These are phyloP conservation scores for Globisporangium paroecandrum DNA, from an alignment of 352 stramenopile species.

Conservation along the genomic window DNA sequence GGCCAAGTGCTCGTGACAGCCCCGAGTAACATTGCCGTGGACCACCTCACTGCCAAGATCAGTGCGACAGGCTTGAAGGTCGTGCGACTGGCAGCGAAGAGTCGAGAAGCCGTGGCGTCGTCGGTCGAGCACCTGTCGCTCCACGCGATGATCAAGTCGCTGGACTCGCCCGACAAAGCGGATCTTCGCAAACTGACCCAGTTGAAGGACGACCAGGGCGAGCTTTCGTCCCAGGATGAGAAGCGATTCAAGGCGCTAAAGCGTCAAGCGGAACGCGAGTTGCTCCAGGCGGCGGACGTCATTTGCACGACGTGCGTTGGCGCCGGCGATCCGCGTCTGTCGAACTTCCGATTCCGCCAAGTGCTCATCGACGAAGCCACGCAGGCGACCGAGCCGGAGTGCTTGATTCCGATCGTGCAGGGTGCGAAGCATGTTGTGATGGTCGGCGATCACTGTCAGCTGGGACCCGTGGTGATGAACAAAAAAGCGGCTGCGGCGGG, in stretches of 20 bases:
- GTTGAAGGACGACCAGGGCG: slow-evolving; percentile 95
- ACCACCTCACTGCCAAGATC: slow-evolving; percentile 97
- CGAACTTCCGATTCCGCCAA: slow-evolving; percentile 98
- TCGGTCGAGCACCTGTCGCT: slow-evolving; percentile 97
- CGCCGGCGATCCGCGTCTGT: slow-evolving; percentile 95
- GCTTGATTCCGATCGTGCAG: slow-evolving; percentile 98
- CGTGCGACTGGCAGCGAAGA: slow-evolving; percentile 97
- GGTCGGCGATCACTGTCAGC: slow-evolving; percentile 98
- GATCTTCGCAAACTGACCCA: slow-evolving; percentile 91
- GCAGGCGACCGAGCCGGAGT: slow-evolving; percentile 98
- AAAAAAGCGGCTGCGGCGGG: slow-evolving; percentile 97
- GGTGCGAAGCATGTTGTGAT: slow-evolving; percentile 99
- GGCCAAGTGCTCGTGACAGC: slow-evolving; percentile 98
- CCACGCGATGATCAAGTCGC: slow-evolving; percentile 95
- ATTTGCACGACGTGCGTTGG: slow-evolving; percentile 99
- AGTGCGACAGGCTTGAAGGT: slow-evolving; percentile 96
- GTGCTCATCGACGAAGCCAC: slow-evolving; percentile 99
- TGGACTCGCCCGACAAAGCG: slow-evolving; percentile 87
- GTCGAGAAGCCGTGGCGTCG: slow-evolving; percentile 91
- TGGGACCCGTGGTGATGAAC: slow-evolving; percentile 98
- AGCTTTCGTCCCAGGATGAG: slow-evolving; percentile 93
- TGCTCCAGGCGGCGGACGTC: slow-evolving; percentile 97
- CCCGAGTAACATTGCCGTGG: slow-evolving; percentile 98
- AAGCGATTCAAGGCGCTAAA: slow-evolving; percentile 95
- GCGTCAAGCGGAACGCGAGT: slow-evolving; percentile 92